Percentiles rank a stretch among this genome's conserved stretches.
phyloP scores from a whole-genome alignment of 1,284 basidiomycete genomes.

The Cutaneotrichosporon mucoides region DNA sequence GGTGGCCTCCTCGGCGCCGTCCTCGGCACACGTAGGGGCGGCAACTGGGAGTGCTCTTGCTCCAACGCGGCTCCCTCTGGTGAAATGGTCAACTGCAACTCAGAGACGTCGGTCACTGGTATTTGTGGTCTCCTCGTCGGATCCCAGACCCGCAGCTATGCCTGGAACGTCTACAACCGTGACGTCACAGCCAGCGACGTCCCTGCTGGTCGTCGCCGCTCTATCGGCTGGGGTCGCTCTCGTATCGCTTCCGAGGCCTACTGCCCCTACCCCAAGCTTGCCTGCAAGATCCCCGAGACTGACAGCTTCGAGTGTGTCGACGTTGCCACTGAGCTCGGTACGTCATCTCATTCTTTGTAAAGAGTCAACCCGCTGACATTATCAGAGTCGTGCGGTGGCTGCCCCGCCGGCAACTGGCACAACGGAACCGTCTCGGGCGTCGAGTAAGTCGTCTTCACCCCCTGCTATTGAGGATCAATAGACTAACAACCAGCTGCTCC shows the following conservation, averaged over 20 bases:
- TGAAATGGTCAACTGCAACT: not conserved
- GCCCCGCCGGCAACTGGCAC: slow-evolving; percentile 2
- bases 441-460: no score
- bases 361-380: not conserved
- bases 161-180: not conserved
- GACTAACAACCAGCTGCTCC: slow-evolving; percentile 11
- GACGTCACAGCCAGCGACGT: not conserved
- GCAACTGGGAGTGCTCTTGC: not conserved
- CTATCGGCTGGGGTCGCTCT: no score
- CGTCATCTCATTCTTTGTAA: not conserved
- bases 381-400: slow-evolving; percentile 20
- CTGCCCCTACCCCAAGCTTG: not conserved
- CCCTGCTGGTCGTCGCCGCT: not conserved
- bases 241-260: not conserved
- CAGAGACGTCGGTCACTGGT: not conserved
- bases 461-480: no score
- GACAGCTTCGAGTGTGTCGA: slow-evolving; percentile 14
- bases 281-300: slow-evolving; percentile 3
- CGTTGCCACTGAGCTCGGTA: slow-evolving; percentile 6
- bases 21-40: not conserved
- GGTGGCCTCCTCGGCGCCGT: not conserved
- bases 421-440: slow-evolving; percentile 3
- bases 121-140: not conserved
- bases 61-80: not conserved
- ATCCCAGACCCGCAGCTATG: not conserved